These are phyloP conservation scores for Tricholoma terreum DNA, from an alignment of 768 basidiomycete species.

Conservation along the genomic window DNA sequence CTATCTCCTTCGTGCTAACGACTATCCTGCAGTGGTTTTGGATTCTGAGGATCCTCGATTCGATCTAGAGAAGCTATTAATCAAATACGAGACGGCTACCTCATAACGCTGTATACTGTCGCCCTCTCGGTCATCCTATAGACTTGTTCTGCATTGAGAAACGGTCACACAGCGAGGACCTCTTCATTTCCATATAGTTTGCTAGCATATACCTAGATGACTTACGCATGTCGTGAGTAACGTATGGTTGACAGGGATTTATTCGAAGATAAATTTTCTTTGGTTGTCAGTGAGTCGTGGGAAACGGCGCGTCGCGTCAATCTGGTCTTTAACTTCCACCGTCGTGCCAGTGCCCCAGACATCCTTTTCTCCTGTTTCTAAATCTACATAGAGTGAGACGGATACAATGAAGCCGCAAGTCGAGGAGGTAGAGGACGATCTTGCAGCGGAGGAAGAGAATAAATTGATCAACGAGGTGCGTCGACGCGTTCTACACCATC, in stretches of 20 bases:
- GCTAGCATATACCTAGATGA: conserved; percentile 1
- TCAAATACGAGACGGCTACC: conserved; percentile 69
- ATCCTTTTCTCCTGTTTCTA: neutral
- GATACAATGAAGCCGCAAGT: conserved; percentile 45
- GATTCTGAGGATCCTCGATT: conserved; percentile 95
- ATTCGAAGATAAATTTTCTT: neutral
- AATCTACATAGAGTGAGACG: neutral
- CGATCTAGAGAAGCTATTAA: conserved; percentile 89
- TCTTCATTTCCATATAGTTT: neutral
- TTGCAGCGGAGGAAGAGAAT: conserved; percentile 82
- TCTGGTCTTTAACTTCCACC: conserved; percentile 1
- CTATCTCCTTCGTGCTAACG: conserved; percentile 10
- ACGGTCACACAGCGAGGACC: neutral
- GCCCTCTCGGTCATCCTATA: conserved; percentile 12
- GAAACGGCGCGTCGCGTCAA: conserved; percentile 42
- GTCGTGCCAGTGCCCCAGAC: too few species aligned
- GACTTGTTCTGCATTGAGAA: conserved; percentile 10
- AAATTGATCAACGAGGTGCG: conserved; percentile 83
- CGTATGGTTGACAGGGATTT: conserved; percentile 12
- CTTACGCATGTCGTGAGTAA: conserved; percentile 21
- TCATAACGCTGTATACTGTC: conserved; percentile 39
- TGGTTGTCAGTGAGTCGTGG: conserved; percentile 25
- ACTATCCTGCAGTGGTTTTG: conserved; percentile 63
- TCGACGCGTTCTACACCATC: conserved; percentile 15
- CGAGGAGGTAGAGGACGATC: conserved; percentile 78